Conservation (phyloP, 2,329 filamentous ascomycete genomes). For the Calonectria ilicicola region DNA sequence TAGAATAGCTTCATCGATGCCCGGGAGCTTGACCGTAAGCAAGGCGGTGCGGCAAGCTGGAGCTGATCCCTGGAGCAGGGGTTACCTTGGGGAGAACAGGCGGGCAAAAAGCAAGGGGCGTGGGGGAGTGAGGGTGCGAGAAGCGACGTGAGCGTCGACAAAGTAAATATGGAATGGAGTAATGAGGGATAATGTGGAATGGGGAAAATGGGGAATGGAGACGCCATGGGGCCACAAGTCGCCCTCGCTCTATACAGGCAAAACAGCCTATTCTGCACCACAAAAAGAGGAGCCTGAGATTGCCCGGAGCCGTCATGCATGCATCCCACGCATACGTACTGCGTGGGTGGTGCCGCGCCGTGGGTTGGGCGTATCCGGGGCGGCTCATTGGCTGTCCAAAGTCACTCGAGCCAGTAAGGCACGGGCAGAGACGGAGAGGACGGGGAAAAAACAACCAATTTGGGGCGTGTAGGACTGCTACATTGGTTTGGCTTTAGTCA, state of each 20-base stretch:
- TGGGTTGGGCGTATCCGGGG: constrained; percentile 11
- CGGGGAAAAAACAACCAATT: constrained; percentile 17
- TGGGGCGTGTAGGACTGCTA: constrained; percentile 27
- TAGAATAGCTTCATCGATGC: constrained; percentile 18
- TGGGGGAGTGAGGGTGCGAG: not conserved
- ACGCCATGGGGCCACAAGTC: constrained; percentile 33
- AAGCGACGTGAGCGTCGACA: constrained; percentile 1
- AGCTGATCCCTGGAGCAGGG: not conserved
- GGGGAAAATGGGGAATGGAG: constrained; percentile 17
- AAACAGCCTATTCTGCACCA: constrained; percentile 18
- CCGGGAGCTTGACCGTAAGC: constrained; percentile 10
- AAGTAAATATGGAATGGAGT: constrained; percentile 19
- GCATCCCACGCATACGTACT: constrained; percentile 43
- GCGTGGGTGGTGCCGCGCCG: constrained; percentile 24
- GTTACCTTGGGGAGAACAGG: not conserved
- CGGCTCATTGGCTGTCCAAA: constrained; percentile 24
- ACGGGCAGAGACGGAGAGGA: constrained; percentile 8
- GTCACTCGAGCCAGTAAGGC: constrained; percentile 11
- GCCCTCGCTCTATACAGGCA: not conserved
- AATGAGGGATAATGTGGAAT: constrained; percentile 42
- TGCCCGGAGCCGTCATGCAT: constrained; percentile 38
- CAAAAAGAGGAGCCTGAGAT: constrained; percentile 9
- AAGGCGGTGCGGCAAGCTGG: constrained; percentile 23
- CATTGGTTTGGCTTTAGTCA: constrained; percentile 40
- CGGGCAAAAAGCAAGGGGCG: constrained; percentile 1